Percentiles rank a stretch among this genome's conserved stretches.
phyloP scores from a whole-genome alignment of 1,284 basidiomycete genomes.

The Heterobasidion parviporum region DNA sequence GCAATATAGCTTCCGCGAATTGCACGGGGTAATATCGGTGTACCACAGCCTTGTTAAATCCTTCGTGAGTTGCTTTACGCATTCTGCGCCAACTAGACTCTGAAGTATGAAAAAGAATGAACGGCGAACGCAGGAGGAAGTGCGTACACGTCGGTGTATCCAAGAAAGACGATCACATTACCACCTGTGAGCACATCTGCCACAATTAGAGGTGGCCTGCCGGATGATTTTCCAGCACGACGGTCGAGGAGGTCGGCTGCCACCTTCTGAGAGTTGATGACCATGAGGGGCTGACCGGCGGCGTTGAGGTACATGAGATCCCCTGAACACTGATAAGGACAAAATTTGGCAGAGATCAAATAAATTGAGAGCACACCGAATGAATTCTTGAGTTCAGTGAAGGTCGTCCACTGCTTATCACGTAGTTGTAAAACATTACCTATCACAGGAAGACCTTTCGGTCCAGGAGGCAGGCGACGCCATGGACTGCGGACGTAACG shows the following conservation, averaged over 20 bases:
- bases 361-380: not conserved
- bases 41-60: not conserved
- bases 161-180: not conserved
- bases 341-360: not conserved
- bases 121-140: not conserved
- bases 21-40: not conserved
- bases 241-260: conserved; percentile 16
- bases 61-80: not conserved
- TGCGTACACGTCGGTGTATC: conserved; percentile 1
- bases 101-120: not conserved
- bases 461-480: not conserved
- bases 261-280: conserved; percentile 13
- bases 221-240: conserved; percentile 13
- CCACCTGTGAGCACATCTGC: not conserved
- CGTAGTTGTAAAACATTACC: not conserved
- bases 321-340: conserved; percentile 5
- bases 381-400: not conserved
- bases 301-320: conserved; percentile 15
- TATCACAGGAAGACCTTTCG: not conserved
- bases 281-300: conserved; percentile 12
- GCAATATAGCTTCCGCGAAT: not conserved
- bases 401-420: not conserved
- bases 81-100: not conserved
- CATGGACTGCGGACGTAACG: not conserved
- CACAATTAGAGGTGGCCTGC: conserved; percentile 9